A percentile compares a stretch with the other conserved stretches of the same genome.
These are phyloP conservation scores for Apiospora aurea DNA, from an alignment of 2,329 filamentous ascomycete genomes.

Conservation along the genomic window DNA sequence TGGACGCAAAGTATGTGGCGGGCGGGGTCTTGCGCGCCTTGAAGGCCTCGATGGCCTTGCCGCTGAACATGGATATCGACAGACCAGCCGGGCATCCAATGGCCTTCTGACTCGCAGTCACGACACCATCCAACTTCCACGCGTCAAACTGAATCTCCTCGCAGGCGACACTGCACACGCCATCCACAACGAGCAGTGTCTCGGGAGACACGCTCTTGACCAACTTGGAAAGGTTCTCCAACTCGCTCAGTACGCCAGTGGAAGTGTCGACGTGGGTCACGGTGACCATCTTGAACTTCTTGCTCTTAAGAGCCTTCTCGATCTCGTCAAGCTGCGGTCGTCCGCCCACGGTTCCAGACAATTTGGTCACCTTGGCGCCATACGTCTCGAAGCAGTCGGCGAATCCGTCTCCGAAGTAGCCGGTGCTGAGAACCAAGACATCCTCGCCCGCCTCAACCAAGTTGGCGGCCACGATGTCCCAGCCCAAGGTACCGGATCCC, in stretches of 20 bases:
- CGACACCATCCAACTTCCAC: conserved; percentile 90
- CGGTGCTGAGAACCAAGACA: conserved; percentile 90
- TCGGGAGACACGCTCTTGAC: conserved; percentile 88
- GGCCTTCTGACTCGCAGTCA: conserved; percentile 96
- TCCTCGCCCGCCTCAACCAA: conserved; percentile 88
- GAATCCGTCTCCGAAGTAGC: conserved; percentile 97
- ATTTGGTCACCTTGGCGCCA: conserved; percentile 86
- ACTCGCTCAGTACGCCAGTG: conserved; percentile 91
- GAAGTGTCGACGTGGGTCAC: conserved; percentile 98
- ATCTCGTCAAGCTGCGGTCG: conserved; percentile 87
- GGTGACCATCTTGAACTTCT: conserved; percentile 92
- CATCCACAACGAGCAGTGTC: conserved; percentile 91
- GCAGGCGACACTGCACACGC: conserved; percentile 94
- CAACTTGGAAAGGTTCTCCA: conserved; percentile 82
- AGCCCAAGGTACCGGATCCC: conserved; percentile 93
- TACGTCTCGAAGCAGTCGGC: conserved; percentile 92
- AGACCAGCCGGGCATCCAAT: conserved; percentile 95
- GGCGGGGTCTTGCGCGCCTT: conserved; percentile 83
- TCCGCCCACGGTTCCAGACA: conserved; percentile 88
- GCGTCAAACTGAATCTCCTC: conserved; percentile 97
- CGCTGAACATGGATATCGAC: conserved; percentile 93
- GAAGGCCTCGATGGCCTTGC: conserved; percentile 81
- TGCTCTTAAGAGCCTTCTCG: conserved; percentile 86
- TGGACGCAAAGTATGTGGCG: conserved; percentile 90
- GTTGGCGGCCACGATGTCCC: conserved; percentile 96